phyloP scores from a whole-genome alignment of 805 yeast species.

The Wickerhamiella lipophila region DNA sequence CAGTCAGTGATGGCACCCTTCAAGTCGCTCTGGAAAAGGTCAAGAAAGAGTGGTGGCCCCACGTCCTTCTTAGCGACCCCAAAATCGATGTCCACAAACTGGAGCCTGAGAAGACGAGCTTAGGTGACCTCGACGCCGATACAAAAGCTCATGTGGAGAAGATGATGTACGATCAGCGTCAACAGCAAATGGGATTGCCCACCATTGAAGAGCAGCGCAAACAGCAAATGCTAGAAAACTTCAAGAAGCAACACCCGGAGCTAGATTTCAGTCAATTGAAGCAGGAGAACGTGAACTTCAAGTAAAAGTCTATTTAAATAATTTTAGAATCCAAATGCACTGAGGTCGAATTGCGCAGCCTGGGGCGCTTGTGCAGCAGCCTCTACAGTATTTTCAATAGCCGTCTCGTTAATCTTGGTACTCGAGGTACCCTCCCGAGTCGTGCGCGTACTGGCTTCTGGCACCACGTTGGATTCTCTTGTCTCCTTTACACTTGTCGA shows the following conservation, averaged over 20 bases:
- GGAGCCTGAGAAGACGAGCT: slow-evolving; percentile 32
- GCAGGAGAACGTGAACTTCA: slow-evolving; percentile 14
- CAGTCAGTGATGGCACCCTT: slow-evolving; percentile 30
- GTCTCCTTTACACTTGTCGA: slow-evolving; percentile 2
- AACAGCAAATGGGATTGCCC: slow-evolving; percentile 31
- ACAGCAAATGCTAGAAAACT: slow-evolving; percentile 28
- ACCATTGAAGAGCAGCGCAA: slow-evolving; percentile 30
- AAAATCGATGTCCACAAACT: slow-evolving; percentile 32
- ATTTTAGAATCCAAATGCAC: slow-evolving; percentile 46
- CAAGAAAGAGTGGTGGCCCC: slow-evolving; percentile 37
- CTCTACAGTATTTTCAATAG: too few species aligned
- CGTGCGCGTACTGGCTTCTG: background rate
- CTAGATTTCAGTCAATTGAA: slow-evolving; percentile 32
- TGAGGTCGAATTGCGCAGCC: slow-evolving; percentile 55
- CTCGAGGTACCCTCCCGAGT: slow-evolving; percentile 43
- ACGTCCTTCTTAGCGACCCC: slow-evolving; percentile 32
- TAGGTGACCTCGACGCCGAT: slow-evolving; percentile 33
- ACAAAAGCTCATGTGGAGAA: slow-evolving; percentile 36
- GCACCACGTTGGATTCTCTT: background rate
- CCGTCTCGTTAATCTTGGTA: background rate
- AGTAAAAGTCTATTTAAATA: background rate
- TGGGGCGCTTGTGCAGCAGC: background rate
- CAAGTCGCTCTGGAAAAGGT: slow-evolving; percentile 31
- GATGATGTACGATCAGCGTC: slow-evolving; percentile 37
- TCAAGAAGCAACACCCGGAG: slow-evolving; percentile 35